A percentile compares a stretch with the other conserved stretches of the same genome.
Conservation (phyloP, 176 grass and related monocot species). For the Triticum timopheevii region DNA sequence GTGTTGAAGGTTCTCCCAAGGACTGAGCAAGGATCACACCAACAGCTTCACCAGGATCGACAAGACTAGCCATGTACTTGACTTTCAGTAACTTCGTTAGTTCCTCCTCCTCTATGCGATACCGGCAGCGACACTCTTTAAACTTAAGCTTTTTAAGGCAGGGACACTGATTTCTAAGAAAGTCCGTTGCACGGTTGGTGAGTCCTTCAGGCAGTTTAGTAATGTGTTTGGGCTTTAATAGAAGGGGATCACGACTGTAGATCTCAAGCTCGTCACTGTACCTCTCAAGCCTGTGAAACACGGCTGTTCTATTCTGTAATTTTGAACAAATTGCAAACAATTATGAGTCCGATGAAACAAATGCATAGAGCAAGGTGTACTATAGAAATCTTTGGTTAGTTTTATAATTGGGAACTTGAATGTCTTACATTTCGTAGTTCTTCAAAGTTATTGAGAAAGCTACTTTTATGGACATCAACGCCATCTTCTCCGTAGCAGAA, state of each 20-base stretch:
- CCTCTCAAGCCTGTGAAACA: slow-evolving; percentile 42
- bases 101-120: slow-evolving; percentile 37
- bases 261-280: neutral
- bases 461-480: slow-evolving; percentile 78
- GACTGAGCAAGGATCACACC: slow-evolving; percentile 95
- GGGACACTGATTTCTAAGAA: neutral
- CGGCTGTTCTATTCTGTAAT: slow-evolving; percentile 56
- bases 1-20: slow-evolving; percentile 92
- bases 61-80: slow-evolving; percentile 74
- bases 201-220: slow-evolving; percentile 40
- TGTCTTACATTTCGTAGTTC: slow-evolving; percentile 67
- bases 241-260: neutral
- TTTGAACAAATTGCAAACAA: slow-evolving; percentile 23
- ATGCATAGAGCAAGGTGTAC: slow-evolving; percentile 9
- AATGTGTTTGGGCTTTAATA: slow-evolving; percentile 48
- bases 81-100: slow-evolving; percentile 56
- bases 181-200: neutral
- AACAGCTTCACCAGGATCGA: slow-evolving; percentile 84
- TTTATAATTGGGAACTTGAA: slow-evolving; percentile 18
- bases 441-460: slow-evolving; percentile 69
- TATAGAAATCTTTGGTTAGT: neutral
- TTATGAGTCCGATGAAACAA: slow-evolving; percentile 28
- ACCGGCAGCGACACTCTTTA: slow-evolving; percentile 25
- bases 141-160: neutral
- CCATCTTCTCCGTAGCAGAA: slow-evolving; percentile 93